Evolutionary conservation across 2,329 filamentous ascomycete species (phyloP), one percentile per base, ranked within the genome.

Genomic region (Xylaria sp.): DNA sequence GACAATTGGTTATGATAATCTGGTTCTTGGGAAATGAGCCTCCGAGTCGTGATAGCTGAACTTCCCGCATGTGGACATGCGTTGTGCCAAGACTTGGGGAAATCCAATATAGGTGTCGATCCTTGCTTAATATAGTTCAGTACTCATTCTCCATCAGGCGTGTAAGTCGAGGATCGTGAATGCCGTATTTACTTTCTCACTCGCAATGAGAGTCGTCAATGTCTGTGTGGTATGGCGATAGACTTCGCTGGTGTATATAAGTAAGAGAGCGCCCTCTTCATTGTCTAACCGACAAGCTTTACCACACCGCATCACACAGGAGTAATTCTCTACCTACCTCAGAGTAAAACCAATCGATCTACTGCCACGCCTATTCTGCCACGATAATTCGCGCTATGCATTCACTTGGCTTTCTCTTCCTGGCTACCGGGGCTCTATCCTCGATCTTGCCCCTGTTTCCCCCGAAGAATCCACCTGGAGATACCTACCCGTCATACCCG

Each of bases 401-500:
- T 19, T 46, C 29, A 15, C 46, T 46, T 3, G 48, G 47, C 25
- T 27, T 58, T 2, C 55, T 53, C 55, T 33, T 23, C 25, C 27
- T 52, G 13, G 55, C 37, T 38, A 58, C 55, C 27, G 46, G 38
- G 38, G 46, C 47, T 13, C 19, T 52, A n/a, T 38, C 53, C 41
- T 55, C 53, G 31, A 38, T 55, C 31, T 9, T 55, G 4, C 53
- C 53, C n/a, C 17, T 38, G 8, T 38, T 49, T 13, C 46, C 29
- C 29, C 11, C 29, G 4, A 15, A 27, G 6, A 13, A 44, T n/a
- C n/a, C 25, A n/a, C n/a, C n/a, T n/a, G n/a, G 9, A 25, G 44
- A 46, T 41, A 9, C 15, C 35, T 33, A 13, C 29, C 51, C 4
- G 27, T 27, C 10, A 47, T 47, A 47, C 43, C 54, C 54, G 25